phyloP scores from a whole-genome alignment of 2,329 filamentous ascomycete species.

The Sclerotinia spermophila region DNA sequence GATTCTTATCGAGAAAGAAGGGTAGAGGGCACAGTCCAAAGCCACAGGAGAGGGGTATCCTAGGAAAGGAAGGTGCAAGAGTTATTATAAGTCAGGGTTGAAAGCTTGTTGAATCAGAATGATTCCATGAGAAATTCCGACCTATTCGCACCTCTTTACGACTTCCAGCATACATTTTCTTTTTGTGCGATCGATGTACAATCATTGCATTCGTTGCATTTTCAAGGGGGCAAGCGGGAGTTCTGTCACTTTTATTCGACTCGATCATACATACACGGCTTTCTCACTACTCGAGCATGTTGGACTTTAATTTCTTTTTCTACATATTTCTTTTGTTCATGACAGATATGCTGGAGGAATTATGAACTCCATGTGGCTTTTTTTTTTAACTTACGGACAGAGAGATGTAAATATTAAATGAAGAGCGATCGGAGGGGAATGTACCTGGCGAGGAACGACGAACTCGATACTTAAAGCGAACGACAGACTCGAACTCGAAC shows the following conservation, averaged over 20 bases:
- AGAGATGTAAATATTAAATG: neutral
- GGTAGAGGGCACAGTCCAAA: constrained; percentile 89
- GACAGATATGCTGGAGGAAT: constrained; percentile 12
- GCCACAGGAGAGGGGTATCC: constrained; percentile 85
- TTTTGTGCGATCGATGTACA: constrained; percentile 10
- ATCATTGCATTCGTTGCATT: constrained; percentile 14
- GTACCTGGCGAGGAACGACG: neutral
- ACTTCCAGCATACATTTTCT: neutral
- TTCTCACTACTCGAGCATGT: constrained; percentile 4
- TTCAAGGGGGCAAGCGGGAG: constrained; percentile 10
- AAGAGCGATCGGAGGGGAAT: neutral
- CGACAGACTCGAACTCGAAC: neutral
- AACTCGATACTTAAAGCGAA: neutral
- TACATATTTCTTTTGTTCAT: constrained; percentile 9
- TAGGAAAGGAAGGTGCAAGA: constrained; percentile 92
- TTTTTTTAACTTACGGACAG: neutral
- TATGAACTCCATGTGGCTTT: constrained; percentile 3
- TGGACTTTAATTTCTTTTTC: constrained; percentile 7
- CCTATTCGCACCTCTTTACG: neutral
- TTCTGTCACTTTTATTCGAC: constrained; percentile 5
- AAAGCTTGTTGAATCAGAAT: neutral
- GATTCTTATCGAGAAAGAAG: constrained; percentile 85
- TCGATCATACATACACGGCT: neutral
- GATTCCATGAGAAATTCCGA: neutral
- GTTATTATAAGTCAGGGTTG: constrained; percentile 60